Percentiles rank a stretch among this genome's conserved stretches.
Evolutionary conservation across 345 rosid species (phyloP).

Genomic region (Carallia brachiata): DNA sequence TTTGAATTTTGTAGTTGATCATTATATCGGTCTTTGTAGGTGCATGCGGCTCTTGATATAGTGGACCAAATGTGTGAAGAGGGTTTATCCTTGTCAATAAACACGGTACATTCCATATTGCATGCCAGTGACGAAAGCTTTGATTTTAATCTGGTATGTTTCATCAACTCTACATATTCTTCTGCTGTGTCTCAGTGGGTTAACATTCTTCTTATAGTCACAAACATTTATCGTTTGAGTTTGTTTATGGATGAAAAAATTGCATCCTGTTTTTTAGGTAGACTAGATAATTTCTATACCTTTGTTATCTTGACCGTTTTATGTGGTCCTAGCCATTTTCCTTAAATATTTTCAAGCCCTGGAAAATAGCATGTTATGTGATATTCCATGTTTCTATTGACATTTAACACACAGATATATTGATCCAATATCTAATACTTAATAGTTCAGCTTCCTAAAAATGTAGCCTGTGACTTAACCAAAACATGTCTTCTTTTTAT

Average conservation of each 20-base stretch:
- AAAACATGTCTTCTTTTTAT: not conserved
- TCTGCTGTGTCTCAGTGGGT: not conserved
- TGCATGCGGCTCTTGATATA: conserved; percentile 68
- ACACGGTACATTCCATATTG: conserved; percentile 46
- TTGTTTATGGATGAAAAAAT: not conserved
- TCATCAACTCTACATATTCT: not conserved
- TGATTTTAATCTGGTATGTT: conserved; percentile 67
- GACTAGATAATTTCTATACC: not conserved
- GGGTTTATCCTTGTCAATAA: conserved; percentile 48
- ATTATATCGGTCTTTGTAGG: conserved; percentile 40
- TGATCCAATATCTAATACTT: not conserved
- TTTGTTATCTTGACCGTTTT: not conserved
- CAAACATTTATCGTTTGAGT: not conserved
- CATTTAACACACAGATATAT: not conserved
- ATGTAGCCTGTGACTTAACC: not conserved
- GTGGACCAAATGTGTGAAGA: conserved; percentile 58
- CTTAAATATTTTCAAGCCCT: not conserved
- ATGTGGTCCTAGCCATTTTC: not conserved
- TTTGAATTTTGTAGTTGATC: not conserved
- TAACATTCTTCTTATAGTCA: not conserved
- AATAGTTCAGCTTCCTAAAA: not conserved
- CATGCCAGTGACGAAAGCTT: conserved; percentile 52
- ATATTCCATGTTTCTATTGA: too few relatives aligned
- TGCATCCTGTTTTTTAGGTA: not conserved
- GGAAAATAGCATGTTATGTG: not conserved